Percentiles rank a stretch among this genome's conserved stretches.
These are phyloP conservation scores for Trichoderma guizhouense DNA, from an alignment of 2,329 filamentous ascomycete species.

Conservation along the genomic window DNA sequence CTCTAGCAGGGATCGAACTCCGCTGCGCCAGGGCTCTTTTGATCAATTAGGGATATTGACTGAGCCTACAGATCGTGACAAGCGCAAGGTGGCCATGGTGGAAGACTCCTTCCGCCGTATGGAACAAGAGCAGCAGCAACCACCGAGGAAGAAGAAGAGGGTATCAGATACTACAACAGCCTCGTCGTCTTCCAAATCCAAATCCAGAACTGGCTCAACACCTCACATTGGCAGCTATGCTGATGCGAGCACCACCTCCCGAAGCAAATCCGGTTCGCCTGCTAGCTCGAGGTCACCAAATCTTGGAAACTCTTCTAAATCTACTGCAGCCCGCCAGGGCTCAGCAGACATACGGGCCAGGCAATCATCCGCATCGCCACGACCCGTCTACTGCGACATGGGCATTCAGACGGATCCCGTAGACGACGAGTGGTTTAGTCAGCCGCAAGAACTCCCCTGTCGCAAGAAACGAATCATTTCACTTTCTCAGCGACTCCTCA, in stretches of 20 bases:
- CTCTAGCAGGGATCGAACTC: constrained; percentile 63
- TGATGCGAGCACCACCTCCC: constrained; percentile 52
- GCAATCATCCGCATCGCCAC: constrained; percentile 38
- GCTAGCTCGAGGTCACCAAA: constrained; percentile 41
- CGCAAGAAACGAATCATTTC: constrained; percentile 50
- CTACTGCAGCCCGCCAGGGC: constrained; percentile 28
- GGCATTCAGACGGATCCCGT: constrained; percentile 55
- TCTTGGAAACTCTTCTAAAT: constrained; percentile 28
- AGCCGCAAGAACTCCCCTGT: constrained; percentile 33
- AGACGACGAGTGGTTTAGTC: constrained; percentile 51
- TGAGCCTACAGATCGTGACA: constrained; percentile 63
- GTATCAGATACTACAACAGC: constrained; percentile 50
- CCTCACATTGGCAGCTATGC: constrained; percentile 43
- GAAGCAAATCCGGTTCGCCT: constrained; percentile 54
- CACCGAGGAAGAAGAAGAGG: constrained; percentile 61
- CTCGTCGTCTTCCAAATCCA: constrained; percentile 38
- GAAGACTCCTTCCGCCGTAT: constrained; percentile 62
- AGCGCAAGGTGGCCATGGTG: constrained; percentile 63
- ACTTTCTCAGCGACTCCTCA: constrained; percentile 51
- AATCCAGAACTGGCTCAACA: constrained; percentile 37
- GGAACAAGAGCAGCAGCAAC: constrained; percentile 54
- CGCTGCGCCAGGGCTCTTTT: constrained; percentile 56
- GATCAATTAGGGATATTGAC: constrained; percentile 59
- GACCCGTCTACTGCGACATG: constrained; percentile 48
- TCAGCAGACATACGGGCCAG: constrained; percentile 33